Evolutionary conservation across 2,329 filamentous ascomycete species (phyloP).

Genomic region (Helotiales sp.): DNA sequence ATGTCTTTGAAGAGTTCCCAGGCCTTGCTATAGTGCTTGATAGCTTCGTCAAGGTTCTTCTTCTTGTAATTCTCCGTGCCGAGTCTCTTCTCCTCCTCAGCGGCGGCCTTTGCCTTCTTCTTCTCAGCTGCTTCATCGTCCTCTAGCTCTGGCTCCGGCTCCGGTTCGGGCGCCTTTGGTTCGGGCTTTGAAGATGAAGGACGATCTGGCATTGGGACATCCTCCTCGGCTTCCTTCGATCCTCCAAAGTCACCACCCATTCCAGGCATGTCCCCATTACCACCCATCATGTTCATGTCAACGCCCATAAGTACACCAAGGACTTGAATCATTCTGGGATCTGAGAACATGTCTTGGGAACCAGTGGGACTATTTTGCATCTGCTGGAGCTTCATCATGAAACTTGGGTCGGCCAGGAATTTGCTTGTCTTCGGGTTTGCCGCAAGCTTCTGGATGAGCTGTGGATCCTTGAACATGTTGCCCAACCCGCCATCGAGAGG

Average conservation of each 20-base stretch:
- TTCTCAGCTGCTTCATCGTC: conserved; percentile 84
- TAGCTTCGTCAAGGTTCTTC: conserved; percentile 91
- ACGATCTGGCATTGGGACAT: conserved; percentile 76
- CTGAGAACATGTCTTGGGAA: conserved; percentile 77
- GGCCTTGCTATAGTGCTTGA: conserved; percentile 90
- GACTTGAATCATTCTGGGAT: conserved; percentile 90
- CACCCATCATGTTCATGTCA: conserved; percentile 71
- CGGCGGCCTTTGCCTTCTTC: conserved; percentile 87
- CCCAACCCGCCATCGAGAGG: conserved; percentile 72
- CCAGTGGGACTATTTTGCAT: conserved; percentile 79
- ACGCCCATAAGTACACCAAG: conserved; percentile 92
- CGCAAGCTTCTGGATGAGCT: conserved; percentile 86
- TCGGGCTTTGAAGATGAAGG: conserved; percentile 39
- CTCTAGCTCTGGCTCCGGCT: conserved; percentile 67
- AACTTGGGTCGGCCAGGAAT: conserved; percentile 77
- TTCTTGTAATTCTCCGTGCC: conserved; percentile 99
- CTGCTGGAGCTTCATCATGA: conserved; percentile 86
- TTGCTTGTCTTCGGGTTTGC: conserved; percentile 89
- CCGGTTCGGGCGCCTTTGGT: conserved; percentile 56
- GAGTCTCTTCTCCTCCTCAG: conserved; percentile 90
- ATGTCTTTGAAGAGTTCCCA: conserved; percentile 97
- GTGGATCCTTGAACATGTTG: conserved; percentile 91
- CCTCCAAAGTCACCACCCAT: conserved; percentile 43
- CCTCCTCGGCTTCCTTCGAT: conserved; percentile 59
- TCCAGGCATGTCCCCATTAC: conserved; percentile 44